Evolutionary conservation across 2,329 filamentous ascomycete genomes (phyloP), one percentile per base, ranked within the genome.

Genomic region (Talaromyces albobiverticillius): DNA sequence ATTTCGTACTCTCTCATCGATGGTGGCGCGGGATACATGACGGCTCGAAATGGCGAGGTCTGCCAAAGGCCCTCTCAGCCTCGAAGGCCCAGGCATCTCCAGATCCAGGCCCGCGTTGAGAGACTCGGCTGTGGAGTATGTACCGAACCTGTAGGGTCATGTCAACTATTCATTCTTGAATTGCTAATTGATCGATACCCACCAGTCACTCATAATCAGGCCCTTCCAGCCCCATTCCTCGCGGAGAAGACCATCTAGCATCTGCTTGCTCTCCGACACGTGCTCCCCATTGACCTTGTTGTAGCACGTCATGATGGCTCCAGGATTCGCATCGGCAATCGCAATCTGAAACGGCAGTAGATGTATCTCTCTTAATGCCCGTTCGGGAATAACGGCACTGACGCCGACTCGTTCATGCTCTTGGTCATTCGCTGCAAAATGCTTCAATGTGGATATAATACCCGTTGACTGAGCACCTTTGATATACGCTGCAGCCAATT

Each of bases 371-470:
- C 83, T 73, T 51, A 86, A 64, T 0, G 83, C 80, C 46, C 83
- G 72, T 55, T 83, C 63, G 1, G 73, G 75, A 4, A 77, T 58
- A 49, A 76, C 70, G 23, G 66, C 70, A 58, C 67, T 67, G 9
- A 76, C 69, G 1, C 69, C 69, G 64, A 74, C 62, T 7, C 74
- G 66, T 58, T 75, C 70, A 48, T 76, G 69, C 48, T 77, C 74
- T 56, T 74, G 72, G 48, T 77, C 74, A 59, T 76, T 76, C 55
- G 70, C 72, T 32, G 76, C 74, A 52, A 75, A 76, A 54, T 77
- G 89, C 75, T 94, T 94, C 32, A 16, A 84, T 0, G 88, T 90
- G 9, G 89, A 88, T 6, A 86, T 84, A 34, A 94, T 80, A 1
- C 86, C 85, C 57, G 83, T 85, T 22, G 85, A 84, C 64, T 94